Evolutionary conservation across 2,329 filamentous ascomycete species (phyloP).

Genomic region (Xenoacremonium recifei): DNA sequence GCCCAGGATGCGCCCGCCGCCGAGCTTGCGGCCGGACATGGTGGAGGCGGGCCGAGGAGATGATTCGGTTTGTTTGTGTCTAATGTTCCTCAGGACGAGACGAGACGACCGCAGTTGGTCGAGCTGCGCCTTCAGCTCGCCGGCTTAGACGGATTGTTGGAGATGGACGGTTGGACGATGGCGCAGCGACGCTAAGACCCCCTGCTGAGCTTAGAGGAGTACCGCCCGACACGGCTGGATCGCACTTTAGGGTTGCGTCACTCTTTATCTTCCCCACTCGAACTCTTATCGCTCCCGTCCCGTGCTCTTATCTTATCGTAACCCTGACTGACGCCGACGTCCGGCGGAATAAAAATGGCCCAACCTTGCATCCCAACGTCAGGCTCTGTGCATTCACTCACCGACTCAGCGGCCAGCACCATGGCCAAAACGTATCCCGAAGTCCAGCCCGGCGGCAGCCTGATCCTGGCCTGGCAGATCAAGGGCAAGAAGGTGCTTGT

Average conservation of each 20-base stretch:
- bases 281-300: constrained; percentile 17
- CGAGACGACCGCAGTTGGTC: constrained; percentile 34
- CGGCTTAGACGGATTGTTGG: constrained; percentile 7
- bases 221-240: no score
- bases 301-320: constrained; percentile 1
- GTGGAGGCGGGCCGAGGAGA: constrained; percentile 6
- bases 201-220: no score
- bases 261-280: no score
- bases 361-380: no score
- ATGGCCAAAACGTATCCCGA: constrained; percentile 63
- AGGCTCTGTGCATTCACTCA: constrained; percentile 9
- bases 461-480: constrained; percentile 96
- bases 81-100: constrained; percentile 11
- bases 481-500: constrained; percentile 87
- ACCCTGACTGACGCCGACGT: constrained; percentile 2
- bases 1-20: constrained; percentile 88
- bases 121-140: constrained; percentile 32
- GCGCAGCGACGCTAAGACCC: no score
- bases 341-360: constrained; percentile 17
- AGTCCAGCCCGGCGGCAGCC: constrained; percentile 84
- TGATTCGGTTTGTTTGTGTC: not conserved
- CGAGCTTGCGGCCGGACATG: constrained; percentile 86
- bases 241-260: no score
- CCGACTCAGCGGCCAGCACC: constrained; percentile 6
- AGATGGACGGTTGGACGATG: constrained; percentile 2